phyloP scores from a whole-genome alignment of 495 filamentous ascomycete genomes.

The Hypoxylon perforatum region DNA sequence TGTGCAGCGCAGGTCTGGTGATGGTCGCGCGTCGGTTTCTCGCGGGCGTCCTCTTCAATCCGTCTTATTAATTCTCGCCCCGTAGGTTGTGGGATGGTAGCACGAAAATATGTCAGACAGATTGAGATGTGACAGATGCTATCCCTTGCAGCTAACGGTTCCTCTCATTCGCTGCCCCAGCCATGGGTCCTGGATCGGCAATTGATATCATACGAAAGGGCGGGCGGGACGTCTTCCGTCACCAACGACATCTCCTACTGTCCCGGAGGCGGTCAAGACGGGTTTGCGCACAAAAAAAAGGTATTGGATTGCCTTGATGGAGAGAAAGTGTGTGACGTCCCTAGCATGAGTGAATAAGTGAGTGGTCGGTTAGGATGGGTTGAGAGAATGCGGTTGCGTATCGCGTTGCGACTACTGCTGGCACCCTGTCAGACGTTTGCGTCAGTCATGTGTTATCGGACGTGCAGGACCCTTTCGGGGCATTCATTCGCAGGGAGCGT shows the following conservation, averaged over 20 bases:
- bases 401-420: constrained; percentile 34
- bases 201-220: constrained; percentile 39
- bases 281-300: constrained; percentile 22
- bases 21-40: constrained; percentile 35
- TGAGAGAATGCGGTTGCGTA: constrained; percentile 36
- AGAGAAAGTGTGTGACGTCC: constrained; percentile 4
- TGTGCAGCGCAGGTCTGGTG: constrained; percentile 30
- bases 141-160: constrained; percentile 41
- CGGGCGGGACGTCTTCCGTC: constrained; percentile 35
- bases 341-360: constrained; percentile 9
- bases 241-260: constrained; percentile 28
- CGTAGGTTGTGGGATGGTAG: constrained; percentile 34
- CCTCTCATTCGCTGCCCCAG: constrained; percentile 42
- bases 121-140: constrained; percentile 43
- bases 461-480: constrained; percentile 41
- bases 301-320: constrained; percentile 10
- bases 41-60: constrained; percentile 22
- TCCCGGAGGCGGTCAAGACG: constrained; percentile 35
- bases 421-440: constrained; percentile 40
- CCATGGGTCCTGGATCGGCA: constrained; percentile 44
- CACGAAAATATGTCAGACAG: constrained; percentile 37
- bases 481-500: constrained; percentile 34
- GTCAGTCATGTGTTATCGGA: constrained; percentile 44
- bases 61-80: constrained; percentile 21
- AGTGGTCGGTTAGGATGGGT: constrained; percentile 7